These are phyloP conservation scores for Senecio squalidus DNA, from an alignment of 140 eudicot species.

Conservation along the genomic window DNA sequence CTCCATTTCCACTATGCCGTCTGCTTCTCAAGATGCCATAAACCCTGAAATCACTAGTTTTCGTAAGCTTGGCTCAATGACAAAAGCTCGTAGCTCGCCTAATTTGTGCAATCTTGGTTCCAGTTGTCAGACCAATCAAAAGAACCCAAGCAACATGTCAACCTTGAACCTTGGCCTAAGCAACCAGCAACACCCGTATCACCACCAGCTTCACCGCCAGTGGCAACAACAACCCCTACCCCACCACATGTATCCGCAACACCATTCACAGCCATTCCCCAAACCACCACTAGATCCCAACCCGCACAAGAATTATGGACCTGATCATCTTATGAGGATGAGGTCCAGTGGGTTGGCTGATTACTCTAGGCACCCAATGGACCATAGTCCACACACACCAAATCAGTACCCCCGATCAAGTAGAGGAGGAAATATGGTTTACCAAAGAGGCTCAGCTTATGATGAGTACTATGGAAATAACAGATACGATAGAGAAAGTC, in stretches of 20 bases:
- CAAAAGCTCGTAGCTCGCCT: constrained; percentile 68
- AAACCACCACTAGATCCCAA: constrained; percentile 35
- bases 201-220: constrained; percentile 15
- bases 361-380: constrained; percentile 33
- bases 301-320: constrained; percentile 22
- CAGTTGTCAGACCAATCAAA: constrained; percentile 15
- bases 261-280: constrained; percentile 8
- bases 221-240: constrained; percentile 14
- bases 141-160: constrained; percentile 7
- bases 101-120: constrained; percentile 40
- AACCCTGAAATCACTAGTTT: background rate
- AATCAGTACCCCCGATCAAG: constrained; percentile 14
- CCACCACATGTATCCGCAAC: constrained; percentile 10
- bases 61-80: constrained; percentile 22
- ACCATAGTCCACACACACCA: constrained; percentile 24
- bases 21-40: constrained; percentile 12
- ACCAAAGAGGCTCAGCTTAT: constrained; percentile 34
- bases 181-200: constrained; percentile 21
- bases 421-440: constrained; percentile 27
- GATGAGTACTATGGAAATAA: constrained; percentile 36
- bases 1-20: constrained; percentile 24
- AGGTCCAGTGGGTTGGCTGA: constrained; percentile 43
- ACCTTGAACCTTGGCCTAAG: constrained; percentile 10
- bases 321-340: constrained; percentile 32
- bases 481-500: constrained; percentile 37